phyloP scores from a whole-genome alignment of 495 filamentous ascomycete genomes.

The Xylaria sp. region DNA sequence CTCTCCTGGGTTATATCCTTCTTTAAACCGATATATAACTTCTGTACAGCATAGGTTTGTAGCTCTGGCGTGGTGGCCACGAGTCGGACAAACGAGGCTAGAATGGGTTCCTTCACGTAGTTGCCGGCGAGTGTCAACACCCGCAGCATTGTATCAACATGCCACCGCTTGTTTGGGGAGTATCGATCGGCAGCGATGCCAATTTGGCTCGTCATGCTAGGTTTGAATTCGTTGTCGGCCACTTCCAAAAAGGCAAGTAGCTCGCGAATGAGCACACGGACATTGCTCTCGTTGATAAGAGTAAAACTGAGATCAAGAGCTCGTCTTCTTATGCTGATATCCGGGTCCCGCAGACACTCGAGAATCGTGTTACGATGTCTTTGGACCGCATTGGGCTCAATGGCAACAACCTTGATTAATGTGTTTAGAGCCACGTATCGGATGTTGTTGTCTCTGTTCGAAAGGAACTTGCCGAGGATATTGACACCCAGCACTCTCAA shows the following conservation, averaged over 20 bases:
- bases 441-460: slow-evolving; percentile 99
- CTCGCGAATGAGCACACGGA: slow-evolving; percentile 90
- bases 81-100: slow-evolving; percentile 94
- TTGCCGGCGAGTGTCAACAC: slow-evolving; percentile 93
- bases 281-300: slow-evolving; percentile 94
- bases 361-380: slow-evolving; percentile 96
- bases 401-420: slow-evolving; percentile 95
- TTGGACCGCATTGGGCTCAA: slow-evolving; percentile 97
- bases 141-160: slow-evolving; percentile 96
- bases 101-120: slow-evolving; percentile 96
- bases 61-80: slow-evolving; percentile 94
- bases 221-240: slow-evolving; percentile 98
- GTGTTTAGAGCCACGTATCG: slow-evolving; percentile 98
- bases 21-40: slow-evolving; percentile 87
- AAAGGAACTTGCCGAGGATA: slow-evolving; percentile 95
- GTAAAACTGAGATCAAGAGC: slow-evolving; percentile 97
- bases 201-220: slow-evolving; percentile 95
- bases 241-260: slow-evolving; percentile 94
- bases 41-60: slow-evolving; percentile 95
- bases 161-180: slow-evolving; percentile 96
- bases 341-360: slow-evolving; percentile 95
- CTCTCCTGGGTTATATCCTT: slow-evolving; percentile 98
- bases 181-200: slow-evolving; percentile 95
- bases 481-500: slow-evolving; percentile 94
- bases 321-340: slow-evolving; percentile 94